These are phyloP conservation scores for Mentha longifolia DNA, from an alignment of 257 asterid genomes.

Conservation along the genomic window DNA sequence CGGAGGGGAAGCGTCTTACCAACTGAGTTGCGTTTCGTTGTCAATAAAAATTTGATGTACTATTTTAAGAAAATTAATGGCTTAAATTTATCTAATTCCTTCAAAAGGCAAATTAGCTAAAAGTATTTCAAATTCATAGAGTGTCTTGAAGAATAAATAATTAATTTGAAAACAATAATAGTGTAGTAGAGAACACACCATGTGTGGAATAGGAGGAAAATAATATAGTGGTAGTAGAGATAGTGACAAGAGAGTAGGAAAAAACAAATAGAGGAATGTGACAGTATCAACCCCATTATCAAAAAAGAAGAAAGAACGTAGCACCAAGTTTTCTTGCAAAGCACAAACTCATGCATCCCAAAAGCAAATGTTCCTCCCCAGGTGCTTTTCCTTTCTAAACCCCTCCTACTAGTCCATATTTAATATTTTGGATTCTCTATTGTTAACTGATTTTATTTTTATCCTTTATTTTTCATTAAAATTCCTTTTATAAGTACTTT, in stretches of 20 bases:
- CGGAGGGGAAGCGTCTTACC: no score
- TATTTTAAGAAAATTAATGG: no score
- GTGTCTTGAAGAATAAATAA: no score
- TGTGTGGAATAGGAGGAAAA: slow-evolving; percentile 28
- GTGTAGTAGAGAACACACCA: background rate
- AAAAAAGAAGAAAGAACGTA: slow-evolving; percentile 35
- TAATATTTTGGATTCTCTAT: background rate
- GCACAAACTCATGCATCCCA: slow-evolving; percentile 32
- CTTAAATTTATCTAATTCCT: no score
- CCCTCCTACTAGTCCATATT: background rate
- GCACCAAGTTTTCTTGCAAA: slow-evolving; percentile 37
- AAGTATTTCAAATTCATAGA: no score
- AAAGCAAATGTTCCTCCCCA: slow-evolving; percentile 47
- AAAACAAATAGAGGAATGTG: slow-evolving; percentile 34
- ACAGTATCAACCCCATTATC: slow-evolving; percentile 44
- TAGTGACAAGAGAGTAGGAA: slow-evolving; percentile 35
- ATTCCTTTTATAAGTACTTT: background rate
- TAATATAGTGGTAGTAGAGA: slow-evolving; percentile 37
- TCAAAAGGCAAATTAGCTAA: no score
- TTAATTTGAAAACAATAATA: no score
- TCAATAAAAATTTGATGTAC: no score
- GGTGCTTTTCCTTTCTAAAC: slow-evolving; percentile 39
- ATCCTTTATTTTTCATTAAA: background rate
- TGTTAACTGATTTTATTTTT: background rate
- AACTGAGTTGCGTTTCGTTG: no score